These are phyloP conservation scores for Boletus subparvulus DNA, from an alignment of 768 basidiomycete species.

Conservation along the genomic window DNA sequence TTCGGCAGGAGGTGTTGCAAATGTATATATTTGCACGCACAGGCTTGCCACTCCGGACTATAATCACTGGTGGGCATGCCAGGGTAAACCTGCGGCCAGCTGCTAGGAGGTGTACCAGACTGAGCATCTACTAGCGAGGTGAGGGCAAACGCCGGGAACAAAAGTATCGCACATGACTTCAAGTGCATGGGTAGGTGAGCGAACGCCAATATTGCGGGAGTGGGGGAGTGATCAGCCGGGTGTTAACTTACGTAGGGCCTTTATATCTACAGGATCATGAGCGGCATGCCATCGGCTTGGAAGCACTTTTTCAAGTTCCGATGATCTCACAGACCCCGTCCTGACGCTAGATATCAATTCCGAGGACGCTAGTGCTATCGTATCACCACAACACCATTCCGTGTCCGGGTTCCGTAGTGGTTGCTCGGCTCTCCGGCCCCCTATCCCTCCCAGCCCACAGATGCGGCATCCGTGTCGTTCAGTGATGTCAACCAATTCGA, in stretches of 20 bases:
- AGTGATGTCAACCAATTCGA: not conserved
- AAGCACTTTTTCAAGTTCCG: no score
- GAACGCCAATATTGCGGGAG: constrained; percentile 2
- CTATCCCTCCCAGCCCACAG: constrained; percentile 13
- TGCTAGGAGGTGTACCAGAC: constrained; percentile 26
- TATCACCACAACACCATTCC: constrained; percentile 8
- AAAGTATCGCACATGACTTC: constrained; percentile 10
- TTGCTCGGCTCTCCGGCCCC: constrained; percentile 14
- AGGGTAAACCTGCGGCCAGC: constrained; percentile 43
- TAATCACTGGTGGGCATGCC: constrained; percentile 47
- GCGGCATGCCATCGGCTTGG: no score
- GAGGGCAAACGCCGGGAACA: constrained; percentile 1
- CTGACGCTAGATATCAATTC: no score
- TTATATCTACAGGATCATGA: no score
- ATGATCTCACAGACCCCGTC: no score
- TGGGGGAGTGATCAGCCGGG: not conserved
- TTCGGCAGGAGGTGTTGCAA: not conserved
- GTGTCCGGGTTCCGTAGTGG: constrained; percentile 26
- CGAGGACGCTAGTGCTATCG: constrained; percentile 8
- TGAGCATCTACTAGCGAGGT: constrained; percentile 22
- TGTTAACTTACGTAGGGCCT: not conserved
- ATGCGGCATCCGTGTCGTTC: not conserved
- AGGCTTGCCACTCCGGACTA: constrained; percentile 60
- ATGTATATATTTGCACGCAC: constrained; percentile 37
- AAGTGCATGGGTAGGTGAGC: constrained; percentile 20